Evolutionary conservation across 495 filamentous ascomycete species (phyloP), one percentile per base, ranked within the genome.

Genomic region (Penicillium herquei): DNA sequence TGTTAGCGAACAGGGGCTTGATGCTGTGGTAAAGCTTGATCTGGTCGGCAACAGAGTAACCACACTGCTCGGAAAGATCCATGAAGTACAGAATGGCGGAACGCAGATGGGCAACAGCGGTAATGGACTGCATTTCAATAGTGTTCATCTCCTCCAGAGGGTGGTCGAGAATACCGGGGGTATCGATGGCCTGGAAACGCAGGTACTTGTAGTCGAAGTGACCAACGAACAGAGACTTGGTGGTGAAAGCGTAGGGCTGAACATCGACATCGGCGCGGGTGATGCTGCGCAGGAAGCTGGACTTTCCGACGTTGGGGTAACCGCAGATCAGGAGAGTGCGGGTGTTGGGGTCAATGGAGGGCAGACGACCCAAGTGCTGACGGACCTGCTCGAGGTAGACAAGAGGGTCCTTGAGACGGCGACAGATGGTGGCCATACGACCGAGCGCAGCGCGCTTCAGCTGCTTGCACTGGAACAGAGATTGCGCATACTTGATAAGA

Each of bases 81-180:
- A 98, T 96, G 74, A 98, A 98, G 74, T 97, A 98, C 51, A 96
- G 78, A 54, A 98, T 92, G 21, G 92, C 92, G 31, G 90, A 92
- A 47, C 94, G 85, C 54, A 98, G 77, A 80, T 98, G 94, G 41
- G 94, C 94, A 73, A 98, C 95, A 9, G 94, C 94, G 11, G 93
- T 97, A 57, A 98, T 97, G 13, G 87, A 92, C 71, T 91, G 94
- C 92, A 98, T 97, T 73, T 98, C 95, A 69, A 98, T 98, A 9
- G 94, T 97, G 76, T 98, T 98, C 94, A 98, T 98, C 76, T 98
- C 94, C 74, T 98, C 95, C 9, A 98, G 81, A 12, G 94, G 95
- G 70, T 98, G 95, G 67, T 98, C 94, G 53, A 98, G 79, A 68
- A 98, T 96, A 72, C 94, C 94, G 11, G 93, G 93, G 59, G 82